Conservation (phyloP, 176 grass and related monocot genomes). For the Tuctoria greenei region DNA sequence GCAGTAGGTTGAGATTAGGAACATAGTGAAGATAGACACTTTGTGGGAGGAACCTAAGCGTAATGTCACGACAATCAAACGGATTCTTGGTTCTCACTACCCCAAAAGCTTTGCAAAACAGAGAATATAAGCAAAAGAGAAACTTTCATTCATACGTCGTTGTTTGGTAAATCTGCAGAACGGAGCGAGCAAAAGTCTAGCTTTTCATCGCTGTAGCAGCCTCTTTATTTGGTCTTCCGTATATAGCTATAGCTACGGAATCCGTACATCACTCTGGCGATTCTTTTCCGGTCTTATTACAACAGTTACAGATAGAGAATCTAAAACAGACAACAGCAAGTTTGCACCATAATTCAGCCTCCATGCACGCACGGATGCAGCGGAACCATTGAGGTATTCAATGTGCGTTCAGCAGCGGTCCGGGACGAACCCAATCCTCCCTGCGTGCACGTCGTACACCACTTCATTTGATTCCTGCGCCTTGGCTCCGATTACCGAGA, state of each 20-base stretch:
- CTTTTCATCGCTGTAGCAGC: neutral
- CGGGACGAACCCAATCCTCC: constrained; percentile 2
- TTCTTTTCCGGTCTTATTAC: neutral
- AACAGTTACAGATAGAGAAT: neutral
- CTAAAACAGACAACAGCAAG: neutral
- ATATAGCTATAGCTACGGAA: neutral
- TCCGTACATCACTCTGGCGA: neutral
- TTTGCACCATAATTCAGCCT: no score
- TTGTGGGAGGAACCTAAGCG: no score
- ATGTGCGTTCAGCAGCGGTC: neutral
- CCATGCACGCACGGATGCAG: no score
- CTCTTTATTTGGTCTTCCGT: neutral
- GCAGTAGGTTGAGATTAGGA: no score
- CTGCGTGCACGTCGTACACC: constrained; percentile 5
- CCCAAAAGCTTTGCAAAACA: no score
- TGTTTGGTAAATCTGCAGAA: neutral
- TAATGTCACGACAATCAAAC: no score
- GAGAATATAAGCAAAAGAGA: neutral
- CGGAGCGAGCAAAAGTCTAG: neutral
- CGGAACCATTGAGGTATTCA: neutral
- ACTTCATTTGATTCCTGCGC: constrained; percentile 1
- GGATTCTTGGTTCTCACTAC: no score
- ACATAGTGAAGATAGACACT: no score
- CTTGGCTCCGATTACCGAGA: constrained; percentile 1
- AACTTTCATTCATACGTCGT: neutral